Conservation (phyloP, 2,329 filamentous ascomycete species). For the Colletotrichum trifolii region DNA sequence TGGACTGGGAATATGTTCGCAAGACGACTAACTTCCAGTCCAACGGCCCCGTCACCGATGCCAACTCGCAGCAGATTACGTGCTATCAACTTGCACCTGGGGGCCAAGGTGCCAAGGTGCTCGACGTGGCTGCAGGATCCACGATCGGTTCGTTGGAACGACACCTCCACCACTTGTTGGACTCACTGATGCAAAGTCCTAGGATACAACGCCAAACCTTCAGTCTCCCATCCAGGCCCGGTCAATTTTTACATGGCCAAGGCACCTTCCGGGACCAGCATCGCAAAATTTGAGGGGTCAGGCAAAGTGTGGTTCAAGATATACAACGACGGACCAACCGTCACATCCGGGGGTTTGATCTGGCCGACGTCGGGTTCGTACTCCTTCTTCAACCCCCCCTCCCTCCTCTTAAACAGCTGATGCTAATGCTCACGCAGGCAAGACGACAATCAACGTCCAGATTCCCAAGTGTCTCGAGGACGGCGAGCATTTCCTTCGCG, state of each 20-base stretch:
- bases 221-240: conserved; percentile 56
- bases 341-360: conserved; percentile 48
- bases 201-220: conserved; percentile 49
- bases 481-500: conserved; percentile 61
- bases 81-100: conserved; percentile 60
- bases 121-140: conserved; percentile 45
- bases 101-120: conserved; percentile 54
- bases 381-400: neutral
- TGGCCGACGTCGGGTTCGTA: conserved; percentile 52
- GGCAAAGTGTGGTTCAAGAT: conserved; percentile 57
- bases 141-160: conserved; percentile 33
- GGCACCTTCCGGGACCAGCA: conserved; percentile 46
- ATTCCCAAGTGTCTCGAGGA: conserved; percentile 57
- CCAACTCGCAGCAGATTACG: conserved; percentile 59
- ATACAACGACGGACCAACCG: conserved; percentile 53
- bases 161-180: neutral
- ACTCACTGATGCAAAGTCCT: conserved; percentile 6
- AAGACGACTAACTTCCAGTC: conserved; percentile 61
- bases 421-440: conserved; percentile 37
- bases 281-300: conserved; percentile 49
- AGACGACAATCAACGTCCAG: conserved; percentile 49
- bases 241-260: conserved; percentile 53
- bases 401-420: neutral
- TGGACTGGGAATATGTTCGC: conserved; percentile 59
- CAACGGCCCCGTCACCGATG: conserved; percentile 61